Base-by-base conservation (phyloP, 495 filamentous ascomycete species). In the Durotheca rogersii region DNA sequence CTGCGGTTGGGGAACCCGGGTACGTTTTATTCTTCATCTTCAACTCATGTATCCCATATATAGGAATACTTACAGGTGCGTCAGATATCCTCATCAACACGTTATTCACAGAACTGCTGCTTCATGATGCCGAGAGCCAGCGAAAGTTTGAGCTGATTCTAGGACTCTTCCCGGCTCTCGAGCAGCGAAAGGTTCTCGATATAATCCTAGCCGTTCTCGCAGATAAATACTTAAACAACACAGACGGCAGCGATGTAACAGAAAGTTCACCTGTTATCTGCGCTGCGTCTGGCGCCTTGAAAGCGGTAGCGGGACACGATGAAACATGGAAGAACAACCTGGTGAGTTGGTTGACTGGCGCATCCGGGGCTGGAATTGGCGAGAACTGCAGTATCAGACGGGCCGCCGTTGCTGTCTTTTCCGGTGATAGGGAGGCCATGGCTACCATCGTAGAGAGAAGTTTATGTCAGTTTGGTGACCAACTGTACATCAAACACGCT, bases 401-500 rank as follows among this genome's bases (percentile, higher is more conserved):
- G 38, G 83, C 82, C 15, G 72, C 86, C n/a, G 45, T 93, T 15
- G 78, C 81, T 31, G 75, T 76, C 12, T 62, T 88, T 41, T 68
- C 78, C 12, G 58, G 75, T n/a, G 68, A 81, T 29, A 71, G 70
- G 50, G 79, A 72, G 3, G 65, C 72, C 6, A 65, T 90, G 12
- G 71, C 76, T 19, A 66, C 58, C 3, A 61, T 94, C 7, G 60
- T 94, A 12, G 80, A 87, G 49, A 86, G 82, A 60, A 75, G 74
- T 40, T 71, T 96, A 18, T 69, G 71, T 37, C 78, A 87, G 27
- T 95, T 96, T 62, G 87, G 85, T 7, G 91, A 97, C 56, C 82
- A 87, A 41, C 72, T 96, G 27, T 91, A 85, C 60, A 90, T 96
- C 57, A 87, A 84, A 48, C 89, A 96, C 64, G 81, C 85, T 4